Evolutionary conservation across 1,284 basidiomycete species (phyloP).

Genomic region (Polyporus tsugae): DNA sequence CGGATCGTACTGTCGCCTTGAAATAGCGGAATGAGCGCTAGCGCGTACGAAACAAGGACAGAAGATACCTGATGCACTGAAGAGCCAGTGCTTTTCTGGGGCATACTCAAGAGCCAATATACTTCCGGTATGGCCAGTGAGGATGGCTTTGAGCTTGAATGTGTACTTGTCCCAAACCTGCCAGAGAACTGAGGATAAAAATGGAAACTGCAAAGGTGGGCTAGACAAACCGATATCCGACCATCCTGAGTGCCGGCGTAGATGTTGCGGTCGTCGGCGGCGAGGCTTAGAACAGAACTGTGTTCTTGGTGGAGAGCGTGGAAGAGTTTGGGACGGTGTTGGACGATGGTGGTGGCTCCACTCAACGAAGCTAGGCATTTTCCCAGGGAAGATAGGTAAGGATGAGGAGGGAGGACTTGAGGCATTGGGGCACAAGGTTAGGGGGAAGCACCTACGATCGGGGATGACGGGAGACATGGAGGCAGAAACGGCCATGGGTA

Average conservation of each 20-base stretch:
- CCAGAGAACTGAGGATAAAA: slow-evolving; percentile 9
- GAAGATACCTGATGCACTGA: slow-evolving; percentile 77
- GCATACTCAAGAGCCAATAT: slow-evolving; percentile 87
- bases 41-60: slow-evolving; percentile 8
- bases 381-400: slow-evolving; percentile 1
- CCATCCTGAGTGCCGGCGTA: slow-evolving; percentile 87
- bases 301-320: slow-evolving; percentile 76
- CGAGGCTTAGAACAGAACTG: slow-evolving; percentile 80
- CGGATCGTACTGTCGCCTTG: slow-evolving; percentile 87
- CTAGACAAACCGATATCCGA: slow-evolving; percentile 67
- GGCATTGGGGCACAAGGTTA: slow-evolving; percentile 24
- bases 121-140: slow-evolving; percentile 88
- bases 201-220: slow-evolving; percentile 6
- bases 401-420: slow-evolving; percentile 14
- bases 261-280: slow-evolving; percentile 76
- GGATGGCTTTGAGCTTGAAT: slow-evolving; percentile 72
- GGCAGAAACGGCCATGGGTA: slow-evolving; percentile 11
- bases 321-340: slow-evolving; percentile 45
- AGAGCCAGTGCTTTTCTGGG: slow-evolving; percentile 81
- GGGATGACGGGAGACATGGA: slow-evolving; percentile 32
- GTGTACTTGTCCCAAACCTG: slow-evolving; percentile 87
- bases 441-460: slow-evolving; percentile 31
- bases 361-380: slow-evolving; percentile 38
- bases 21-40: slow-evolving; percentile 4
- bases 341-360: slow-evolving; percentile 27